These are phyloP conservation scores for Ambrosiella cleistominuta DNA, from an alignment of 2,329 filamentous ascomycete species.

Conservation along the genomic window DNA sequence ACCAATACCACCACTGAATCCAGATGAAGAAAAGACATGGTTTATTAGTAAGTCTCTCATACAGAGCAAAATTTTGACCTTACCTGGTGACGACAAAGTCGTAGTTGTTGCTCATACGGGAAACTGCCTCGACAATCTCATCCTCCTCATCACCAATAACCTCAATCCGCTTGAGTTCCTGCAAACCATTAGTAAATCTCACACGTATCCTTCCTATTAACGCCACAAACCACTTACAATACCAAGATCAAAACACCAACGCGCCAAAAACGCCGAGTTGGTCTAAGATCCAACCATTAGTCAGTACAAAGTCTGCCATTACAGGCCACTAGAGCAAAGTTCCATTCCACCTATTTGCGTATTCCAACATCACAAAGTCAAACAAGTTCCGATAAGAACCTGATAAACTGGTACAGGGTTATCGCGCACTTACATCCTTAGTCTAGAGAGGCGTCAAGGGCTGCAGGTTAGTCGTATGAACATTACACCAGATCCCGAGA, in stretches of 20 bases:
- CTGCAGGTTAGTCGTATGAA: background rate
- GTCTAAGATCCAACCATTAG: constrained; percentile 6
- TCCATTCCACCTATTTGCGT: too few species aligned
- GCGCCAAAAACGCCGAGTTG: constrained; percentile 46
- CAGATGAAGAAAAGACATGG: constrained; percentile 9
- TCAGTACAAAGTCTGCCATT: background rate
- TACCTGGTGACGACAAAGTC: constrained; percentile 83
- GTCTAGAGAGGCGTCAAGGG: background rate
- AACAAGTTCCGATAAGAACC: too few species aligned
- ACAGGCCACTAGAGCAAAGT: background rate
- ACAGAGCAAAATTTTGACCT: constrained; percentile 4
- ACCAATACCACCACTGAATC: constrained; percentile 64
- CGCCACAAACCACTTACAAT: constrained; percentile 28
- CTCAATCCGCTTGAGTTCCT: constrained; percentile 69
- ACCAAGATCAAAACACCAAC: constrained; percentile 45
- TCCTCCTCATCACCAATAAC: constrained; percentile 84
- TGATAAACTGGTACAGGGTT: background rate
- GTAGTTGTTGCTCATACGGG: constrained; percentile 73
- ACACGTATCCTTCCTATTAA: background rate
- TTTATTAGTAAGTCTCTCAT: background rate
- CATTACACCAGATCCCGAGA: background rate
- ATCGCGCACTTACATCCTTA: constrained; percentile 9
- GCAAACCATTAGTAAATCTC: background rate
- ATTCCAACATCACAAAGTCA: too few species aligned
- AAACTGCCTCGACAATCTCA: constrained; percentile 76